Percentiles rank a stretch among this genome's conserved stretches.
Evolutionary conservation across 352 stramenopile species (phyloP).

Genomic region (Pythium periplocum): DNA sequence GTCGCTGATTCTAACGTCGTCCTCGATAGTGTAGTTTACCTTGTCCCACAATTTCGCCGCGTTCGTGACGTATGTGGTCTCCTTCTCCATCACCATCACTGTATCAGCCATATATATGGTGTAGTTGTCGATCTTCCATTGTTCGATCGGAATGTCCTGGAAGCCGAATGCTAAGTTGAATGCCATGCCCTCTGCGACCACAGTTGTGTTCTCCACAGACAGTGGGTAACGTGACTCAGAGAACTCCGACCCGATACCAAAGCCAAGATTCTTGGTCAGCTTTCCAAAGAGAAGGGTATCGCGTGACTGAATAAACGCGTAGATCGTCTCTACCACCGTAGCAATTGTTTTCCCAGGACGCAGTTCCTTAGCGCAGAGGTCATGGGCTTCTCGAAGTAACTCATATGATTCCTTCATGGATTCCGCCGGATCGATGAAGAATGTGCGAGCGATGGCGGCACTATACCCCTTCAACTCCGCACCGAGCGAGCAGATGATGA

Average conservation of each 20-base stretch:
- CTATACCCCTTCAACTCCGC: constrained; percentile 95
- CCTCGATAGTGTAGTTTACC: constrained; percentile 95
- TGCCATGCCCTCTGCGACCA: constrained; percentile 93
- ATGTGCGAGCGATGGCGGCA: constrained; percentile 97
- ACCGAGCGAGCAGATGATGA: constrained; percentile 97
- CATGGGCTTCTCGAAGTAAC: constrained; percentile 91
- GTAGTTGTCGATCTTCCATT: constrained; percentile 87
- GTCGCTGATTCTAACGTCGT: constrained; percentile 17
- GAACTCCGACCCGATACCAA: constrained; percentile 95
- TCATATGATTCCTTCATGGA: constrained; percentile 95
- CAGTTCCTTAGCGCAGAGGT: constrained; percentile 94
- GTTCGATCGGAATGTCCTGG: constrained; percentile 89
- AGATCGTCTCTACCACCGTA: constrained; percentile 83
- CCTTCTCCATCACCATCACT: constrained; percentile 93
- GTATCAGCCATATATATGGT: constrained; percentile 94
- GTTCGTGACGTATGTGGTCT: constrained; percentile 92
- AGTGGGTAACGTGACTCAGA: constrained; percentile 90
- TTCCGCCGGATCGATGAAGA: constrained; percentile 97
- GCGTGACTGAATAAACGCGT: constrained; percentile 78
- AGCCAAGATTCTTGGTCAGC: constrained; percentile 96
- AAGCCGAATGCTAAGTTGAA: constrained; percentile 98
- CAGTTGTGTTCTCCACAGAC: constrained; percentile 89
- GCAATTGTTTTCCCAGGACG: constrained; percentile 84
- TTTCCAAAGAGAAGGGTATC: constrained; percentile 83
- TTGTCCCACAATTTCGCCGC: constrained; percentile 84